A percentile compares a stretch with the other conserved stretches of the same genome.
Conservation (phyloP, 2,329 filamentous ascomycete genomes). For the Ilyonectria sp. region DNA sequence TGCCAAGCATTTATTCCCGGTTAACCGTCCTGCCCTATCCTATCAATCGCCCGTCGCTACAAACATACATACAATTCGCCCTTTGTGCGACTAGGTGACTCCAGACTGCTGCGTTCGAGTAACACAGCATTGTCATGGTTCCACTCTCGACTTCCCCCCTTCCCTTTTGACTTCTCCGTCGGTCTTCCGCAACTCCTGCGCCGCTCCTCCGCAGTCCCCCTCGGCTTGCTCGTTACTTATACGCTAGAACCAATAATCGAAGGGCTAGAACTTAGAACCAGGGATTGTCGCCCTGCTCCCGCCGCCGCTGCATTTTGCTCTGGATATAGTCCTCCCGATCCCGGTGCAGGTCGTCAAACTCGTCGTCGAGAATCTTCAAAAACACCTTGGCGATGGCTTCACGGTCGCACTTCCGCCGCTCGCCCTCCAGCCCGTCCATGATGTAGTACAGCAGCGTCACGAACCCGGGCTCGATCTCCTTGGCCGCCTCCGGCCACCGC, state of each 20-base stretch:
- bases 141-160: too few relatives aligned
- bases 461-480: constrained; percentile 32
- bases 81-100: neutral
- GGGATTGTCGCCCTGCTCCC: neutral
- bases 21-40: neutral
- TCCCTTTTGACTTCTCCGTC: too few relatives aligned
- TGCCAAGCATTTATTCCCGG: neutral
- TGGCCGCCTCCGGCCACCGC: constrained; percentile 20
- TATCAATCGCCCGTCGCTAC: neutral
- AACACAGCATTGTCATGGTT: too few relatives aligned
- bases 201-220: too few relatives aligned
- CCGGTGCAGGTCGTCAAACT: constrained; percentile 23
- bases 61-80: neutral
- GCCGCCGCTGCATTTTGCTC: neutral
- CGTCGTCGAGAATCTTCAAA: constrained; percentile 11
- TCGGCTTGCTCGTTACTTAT: neutral
- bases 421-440: constrained; percentile 23
- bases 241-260: constrained; percentile 1
- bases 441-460: constrained; percentile 36
- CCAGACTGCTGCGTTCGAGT: too few relatives aligned
- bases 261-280: constrained; percentile 21
- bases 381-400: constrained; percentile 8
- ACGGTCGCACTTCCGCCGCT: rapidly evolving
- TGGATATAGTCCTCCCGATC: constrained; percentile 20
- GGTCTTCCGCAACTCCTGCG: too few relatives aligned